These are phyloP conservation scores for Rhizopogon vinicolor DNA, from an alignment of 768 basidiomycete species.

Conservation along the genomic window DNA sequence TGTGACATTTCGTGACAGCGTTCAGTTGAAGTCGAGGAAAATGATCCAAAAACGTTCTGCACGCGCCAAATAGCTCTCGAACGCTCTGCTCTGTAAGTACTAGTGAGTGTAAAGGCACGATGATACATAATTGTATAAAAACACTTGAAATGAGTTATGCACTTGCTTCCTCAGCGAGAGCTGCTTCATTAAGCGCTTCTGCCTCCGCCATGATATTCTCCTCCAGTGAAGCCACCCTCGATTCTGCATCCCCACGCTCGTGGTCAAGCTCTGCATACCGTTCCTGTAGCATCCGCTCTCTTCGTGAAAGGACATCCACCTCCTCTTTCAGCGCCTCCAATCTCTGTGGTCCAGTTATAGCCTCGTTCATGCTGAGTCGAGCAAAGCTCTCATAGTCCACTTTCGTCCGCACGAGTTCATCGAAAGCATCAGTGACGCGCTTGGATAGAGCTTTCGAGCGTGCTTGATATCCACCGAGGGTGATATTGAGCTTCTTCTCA, in stretches of 20 bases:
- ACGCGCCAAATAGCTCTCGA: too few relatives aligned
- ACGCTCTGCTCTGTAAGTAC: neutral
- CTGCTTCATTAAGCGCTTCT: slow-evolving; percentile 75
- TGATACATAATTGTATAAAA: slow-evolving; percentile 10
- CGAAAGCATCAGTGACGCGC: slow-evolving; percentile 63
- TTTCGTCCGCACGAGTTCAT: slow-evolving; percentile 60
- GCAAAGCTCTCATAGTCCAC: slow-evolving; percentile 79
- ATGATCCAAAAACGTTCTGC: too few relatives aligned
- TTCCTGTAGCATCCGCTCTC: slow-evolving; percentile 77
- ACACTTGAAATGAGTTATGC: slow-evolving; percentile 1
- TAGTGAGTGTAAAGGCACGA: neutral
- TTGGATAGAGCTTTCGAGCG: slow-evolving; percentile 63
- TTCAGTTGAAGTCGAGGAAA: neutral
- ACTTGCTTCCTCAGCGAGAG: slow-evolving; percentile 51
- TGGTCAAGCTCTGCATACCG: slow-evolving; percentile 79
- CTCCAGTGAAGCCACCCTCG: slow-evolving; percentile 61
- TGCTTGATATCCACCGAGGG: slow-evolving; percentile 87
- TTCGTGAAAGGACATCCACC: slow-evolving; percentile 71
- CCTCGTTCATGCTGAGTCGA: slow-evolving; percentile 67
- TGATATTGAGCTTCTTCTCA: slow-evolving; percentile 87
- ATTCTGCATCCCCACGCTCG: slow-evolving; percentile 59
- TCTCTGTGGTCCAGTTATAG: slow-evolving; percentile 70
- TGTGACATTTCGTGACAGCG: neutral
- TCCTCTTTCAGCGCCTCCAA: slow-evolving; percentile 81
- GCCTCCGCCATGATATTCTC: slow-evolving; percentile 86